A percentile compares a stretch with the other conserved stretches of the same genome.
Evolutionary conservation across 169 alveolate species (phyloP).

Genomic region (Neospora caninum): DNA sequence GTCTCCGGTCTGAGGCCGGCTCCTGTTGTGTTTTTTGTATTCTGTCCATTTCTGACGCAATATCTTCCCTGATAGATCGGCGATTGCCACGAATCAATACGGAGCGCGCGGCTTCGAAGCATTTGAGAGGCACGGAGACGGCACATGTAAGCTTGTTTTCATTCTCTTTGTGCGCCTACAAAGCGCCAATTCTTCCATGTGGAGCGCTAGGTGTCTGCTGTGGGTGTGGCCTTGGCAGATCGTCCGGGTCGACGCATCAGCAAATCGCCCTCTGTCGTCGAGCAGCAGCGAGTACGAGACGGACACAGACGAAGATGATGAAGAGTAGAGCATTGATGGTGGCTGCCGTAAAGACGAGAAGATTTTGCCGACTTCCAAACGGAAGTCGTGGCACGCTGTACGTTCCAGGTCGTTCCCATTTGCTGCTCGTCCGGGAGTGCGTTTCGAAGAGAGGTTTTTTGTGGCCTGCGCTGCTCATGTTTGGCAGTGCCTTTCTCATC

Average conservation of each 20-base stretch:
- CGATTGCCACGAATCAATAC: too few species aligned
- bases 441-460: too few species aligned
- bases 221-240: not conserved
- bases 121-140: too few species aligned
- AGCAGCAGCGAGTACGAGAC: conserved; percentile 35
- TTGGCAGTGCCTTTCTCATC: too few species aligned
- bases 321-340: too few species aligned
- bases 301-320: not conserved
- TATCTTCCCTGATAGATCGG: too few species aligned
- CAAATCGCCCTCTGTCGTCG: not conserved
- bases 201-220: not conserved
- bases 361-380: not conserved
- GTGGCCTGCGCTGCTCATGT: too few species aligned
- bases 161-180: not conserved
- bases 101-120: too few species aligned
- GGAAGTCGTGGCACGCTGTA: not conserved
- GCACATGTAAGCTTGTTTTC: not conserved
- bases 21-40: too few species aligned
- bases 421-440: not conserved
- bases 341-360: too few species aligned
- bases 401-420: not conserved
- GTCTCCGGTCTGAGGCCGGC: not conserved
- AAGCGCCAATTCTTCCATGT: too few species aligned
- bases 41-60: too few species aligned
- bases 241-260: conserved; percentile 2